phyloP scores from a whole-genome alignment of 768 basidiomycete genomes.

The Boletus rex-veris region DNA sequence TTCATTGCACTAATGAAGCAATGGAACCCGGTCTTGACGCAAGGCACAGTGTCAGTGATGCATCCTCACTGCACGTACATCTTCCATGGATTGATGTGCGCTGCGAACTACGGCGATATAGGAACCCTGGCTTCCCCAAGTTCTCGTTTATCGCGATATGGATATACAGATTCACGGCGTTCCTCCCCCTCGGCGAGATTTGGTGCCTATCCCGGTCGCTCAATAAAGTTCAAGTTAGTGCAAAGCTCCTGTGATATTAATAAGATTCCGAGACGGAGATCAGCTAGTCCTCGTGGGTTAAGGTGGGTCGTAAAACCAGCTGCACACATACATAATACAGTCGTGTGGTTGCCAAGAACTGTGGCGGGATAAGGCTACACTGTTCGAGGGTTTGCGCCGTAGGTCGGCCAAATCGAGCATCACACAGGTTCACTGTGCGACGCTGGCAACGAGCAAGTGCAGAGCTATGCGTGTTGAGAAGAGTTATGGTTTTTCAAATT shows the following conservation, averaged over 20 bases:
- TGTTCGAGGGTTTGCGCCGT: not conserved
- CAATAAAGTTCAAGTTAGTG: not conserved
- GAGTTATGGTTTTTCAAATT: conserved; percentile 34
- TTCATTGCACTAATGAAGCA: conserved; percentile 26
- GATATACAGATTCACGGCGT: conserved; percentile 6
- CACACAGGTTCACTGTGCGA: not conserved
- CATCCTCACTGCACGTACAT: conserved; percentile 8
- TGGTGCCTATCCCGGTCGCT: conserved; percentile 4
- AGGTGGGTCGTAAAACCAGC: conserved; percentile 24
- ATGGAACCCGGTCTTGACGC: conserved; percentile 19
- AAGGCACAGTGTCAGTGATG: conserved; percentile 12
- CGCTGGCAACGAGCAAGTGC: not conserved
- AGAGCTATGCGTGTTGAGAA: conserved; percentile 3
- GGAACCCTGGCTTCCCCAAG: conserved; percentile 4
- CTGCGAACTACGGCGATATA: conserved; percentile 1
- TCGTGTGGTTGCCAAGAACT: not conserved
- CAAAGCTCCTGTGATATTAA: conserved; percentile 12
- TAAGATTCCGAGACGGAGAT: conserved; percentile 22
- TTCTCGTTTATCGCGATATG: conserved; percentile 19
- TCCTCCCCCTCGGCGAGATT: conserved; percentile 3
- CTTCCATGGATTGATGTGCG: conserved; percentile 16
- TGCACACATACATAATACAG: conserved; percentile 18
- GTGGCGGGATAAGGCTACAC: not conserved
- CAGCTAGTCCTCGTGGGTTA: conserved; percentile 27
- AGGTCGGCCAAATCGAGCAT: not conserved